Percentiles rank a stretch among this genome's conserved stretches.
phyloP scores from a whole-genome alignment of 345 rosid species.

The Ailanthus altissimus region DNA sequence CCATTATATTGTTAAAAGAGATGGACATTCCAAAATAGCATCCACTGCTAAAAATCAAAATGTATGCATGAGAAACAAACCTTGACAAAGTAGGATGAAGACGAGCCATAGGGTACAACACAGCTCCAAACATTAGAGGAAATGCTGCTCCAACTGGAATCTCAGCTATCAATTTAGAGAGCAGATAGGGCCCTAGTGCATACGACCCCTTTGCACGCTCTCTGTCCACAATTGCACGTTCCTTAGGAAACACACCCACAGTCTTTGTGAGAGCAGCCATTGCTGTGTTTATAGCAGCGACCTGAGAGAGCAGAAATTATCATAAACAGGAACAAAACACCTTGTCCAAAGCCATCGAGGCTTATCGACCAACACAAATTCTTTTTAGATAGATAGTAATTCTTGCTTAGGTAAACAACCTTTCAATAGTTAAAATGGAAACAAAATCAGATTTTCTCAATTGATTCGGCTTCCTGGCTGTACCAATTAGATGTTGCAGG shows the following conservation, averaged over 20 bases:
- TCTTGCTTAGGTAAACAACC: background rate
- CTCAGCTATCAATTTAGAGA: slow-evolving; percentile 92
- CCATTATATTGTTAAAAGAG: background rate
- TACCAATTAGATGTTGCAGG: background rate
- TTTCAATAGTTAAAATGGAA: background rate
- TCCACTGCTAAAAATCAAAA: slow-evolving; percentile 18
- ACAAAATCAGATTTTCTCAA: background rate
- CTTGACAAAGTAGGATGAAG: slow-evolving; percentile 84
- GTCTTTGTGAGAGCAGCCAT: slow-evolving; percentile 99
- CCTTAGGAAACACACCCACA: slow-evolving; percentile 96
- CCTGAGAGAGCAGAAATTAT: slow-evolving; percentile 47
- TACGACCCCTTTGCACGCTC: slow-evolving; percentile 94
- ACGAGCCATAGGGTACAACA: slow-evolving; percentile 92
- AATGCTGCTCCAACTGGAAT: slow-evolving; percentile 93
- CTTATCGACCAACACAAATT: background rate
- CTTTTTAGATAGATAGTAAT: background rate
- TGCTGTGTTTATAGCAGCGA: slow-evolving; percentile 96
- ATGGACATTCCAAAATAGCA: slow-evolving; percentile 18
- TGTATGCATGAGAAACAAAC: slow-evolving; percentile 33
- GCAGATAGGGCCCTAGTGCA: slow-evolving; percentile 83
- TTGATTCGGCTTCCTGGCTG: background rate
- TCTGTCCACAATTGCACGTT: slow-evolving; percentile 89
- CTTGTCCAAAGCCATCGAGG: slow-evolving; percentile 5
- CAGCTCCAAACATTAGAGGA: slow-evolving; percentile 93
- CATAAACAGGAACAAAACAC: slow-evolving; percentile 8